Base-by-base conservation (phyloP, 108 stramenopile species). In the Cyclotella sp. region DNA sequence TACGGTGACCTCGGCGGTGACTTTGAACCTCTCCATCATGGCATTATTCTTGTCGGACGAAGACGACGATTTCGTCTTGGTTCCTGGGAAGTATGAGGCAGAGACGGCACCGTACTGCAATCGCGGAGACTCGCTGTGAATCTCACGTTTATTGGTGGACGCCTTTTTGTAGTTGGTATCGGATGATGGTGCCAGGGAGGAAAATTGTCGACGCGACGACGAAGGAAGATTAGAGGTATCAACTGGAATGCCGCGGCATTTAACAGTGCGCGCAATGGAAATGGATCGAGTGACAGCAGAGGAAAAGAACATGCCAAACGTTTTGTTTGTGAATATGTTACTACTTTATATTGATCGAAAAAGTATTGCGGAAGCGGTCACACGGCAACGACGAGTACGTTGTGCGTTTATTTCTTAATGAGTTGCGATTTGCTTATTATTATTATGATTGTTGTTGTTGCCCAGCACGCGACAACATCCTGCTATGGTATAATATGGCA, bases 1-100 rank as follows among this genome's bases (percentile, higher is more conserved):
- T n/a, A 94, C 76, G 46, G 89, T 87, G 10, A 90, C 93, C 78
- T 94, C 90, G 24, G 85, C 87, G 16, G 88, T 88, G 43, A 79
- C 55, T 16, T 72, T 70, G 74, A 93, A 93, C 21, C 89, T 87
- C 27, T 86, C 71, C 10, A 63, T 58, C 49, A 90, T 42, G 21
- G 57, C 26, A n/a, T n/a, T 44, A 0, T 49, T 16, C 29, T 68
- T 18, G 28, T 3, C 52, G 55, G 43, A 27, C 52, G 28, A 19
- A 34, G 47, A 18, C 29, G 12, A 12, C 15, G 34, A 13, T 49
- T 46, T 58, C 22, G 57, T 22, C 28, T 58, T 30, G 49, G 21
- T 46, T 18, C 46, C 64, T 0, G 64, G 64, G 34, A 65, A 46
- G 45, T 51, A 68, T 11, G 30, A 44, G 34, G 67, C 49, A 9